Percentiles rank a stretch among this genome's conserved stretches.
Conservation (phyloP, 2,329 filamentous ascomycete species). For the Pyrenophora seminiperda region DNA sequence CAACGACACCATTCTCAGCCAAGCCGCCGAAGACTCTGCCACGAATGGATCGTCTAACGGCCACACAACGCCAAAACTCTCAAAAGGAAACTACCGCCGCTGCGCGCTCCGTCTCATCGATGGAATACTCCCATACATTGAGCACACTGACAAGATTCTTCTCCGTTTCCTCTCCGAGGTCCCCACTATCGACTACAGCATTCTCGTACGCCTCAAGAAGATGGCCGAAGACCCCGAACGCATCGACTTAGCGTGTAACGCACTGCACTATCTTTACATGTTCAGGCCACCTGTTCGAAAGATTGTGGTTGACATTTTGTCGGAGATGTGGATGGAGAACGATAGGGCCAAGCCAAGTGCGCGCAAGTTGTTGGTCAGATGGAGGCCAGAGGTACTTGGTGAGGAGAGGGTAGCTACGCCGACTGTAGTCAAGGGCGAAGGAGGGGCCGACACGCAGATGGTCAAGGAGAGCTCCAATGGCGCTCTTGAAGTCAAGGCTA, state of each 20-base stretch:
- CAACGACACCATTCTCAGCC: slow-evolving; percentile 71
- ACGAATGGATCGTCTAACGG: slow-evolving; percentile 53
- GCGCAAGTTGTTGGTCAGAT: slow-evolving; percentile 60
- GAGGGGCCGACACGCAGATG: slow-evolving; percentile 12
- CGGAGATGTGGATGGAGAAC: slow-evolving; percentile 61
- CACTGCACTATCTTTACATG: slow-evolving; percentile 57
- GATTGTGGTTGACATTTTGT: slow-evolving; percentile 62
- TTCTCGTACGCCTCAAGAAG: slow-evolving; percentile 73
- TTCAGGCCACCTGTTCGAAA: slow-evolving; percentile 64
- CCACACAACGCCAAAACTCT: slow-evolving; percentile 42
- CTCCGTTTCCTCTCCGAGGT: slow-evolving; percentile 92
- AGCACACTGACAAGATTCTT: slow-evolving; percentile 85
- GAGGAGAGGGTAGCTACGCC: slow-evolving; percentile 21
- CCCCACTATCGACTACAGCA: slow-evolving; percentile 72
- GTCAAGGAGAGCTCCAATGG: slow-evolving; percentile 36
- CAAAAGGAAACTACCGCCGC: slow-evolving; percentile 69
- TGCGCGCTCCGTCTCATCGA: slow-evolving; percentile 84
- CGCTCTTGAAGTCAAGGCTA: slow-evolving; percentile 37
- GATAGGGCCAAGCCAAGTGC: slow-evolving; percentile 55
- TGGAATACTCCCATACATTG: slow-evolving; percentile 87
- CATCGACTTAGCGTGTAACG: slow-evolving; percentile 62
- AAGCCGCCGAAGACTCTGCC: slow-evolving; percentile 29
- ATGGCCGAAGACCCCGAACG: slow-evolving; percentile 68
- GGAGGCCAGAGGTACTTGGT: slow-evolving; percentile 57
- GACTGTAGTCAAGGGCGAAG: slow-evolving; percentile 29